Percentiles rank a stretch among this genome's conserved stretches.
These are phyloP conservation scores for Tolypocladium ovalisporum DNA, from an alignment of 2,329 filamentous ascomycete genomes.

Conservation along the genomic window DNA sequence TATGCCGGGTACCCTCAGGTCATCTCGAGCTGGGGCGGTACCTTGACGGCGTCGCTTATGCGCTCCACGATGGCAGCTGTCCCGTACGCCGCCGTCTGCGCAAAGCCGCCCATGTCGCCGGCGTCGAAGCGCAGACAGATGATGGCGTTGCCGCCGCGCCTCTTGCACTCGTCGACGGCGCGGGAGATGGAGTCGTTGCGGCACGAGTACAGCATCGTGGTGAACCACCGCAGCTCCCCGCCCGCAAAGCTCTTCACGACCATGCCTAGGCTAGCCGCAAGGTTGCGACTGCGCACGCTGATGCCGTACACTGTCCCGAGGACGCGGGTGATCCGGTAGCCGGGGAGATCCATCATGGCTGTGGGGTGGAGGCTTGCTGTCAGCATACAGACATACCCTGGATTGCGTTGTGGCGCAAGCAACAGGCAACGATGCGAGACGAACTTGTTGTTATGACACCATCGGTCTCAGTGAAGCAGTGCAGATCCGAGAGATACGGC, in stretches of 20 bases:
- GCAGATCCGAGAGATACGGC: constrained; percentile 32
- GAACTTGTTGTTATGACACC: constrained; percentile 47
- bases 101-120: constrained; percentile 41
- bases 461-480: constrained; percentile 51
- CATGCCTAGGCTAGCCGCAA: constrained; percentile 44
- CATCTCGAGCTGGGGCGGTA: constrained; percentile 14
- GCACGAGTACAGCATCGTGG: constrained; percentile 45
- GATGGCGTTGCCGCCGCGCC: constrained; percentile 47
- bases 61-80: constrained; percentile 48
- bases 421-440: neutral
- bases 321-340: constrained; percentile 45
- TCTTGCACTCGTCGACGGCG: constrained; percentile 44
- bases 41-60: constrained; percentile 25
- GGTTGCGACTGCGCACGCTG: constrained; percentile 47
- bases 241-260: constrained; percentile 45
- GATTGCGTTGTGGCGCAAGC: neutral
- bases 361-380: neutral
- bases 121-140: constrained; percentile 49
- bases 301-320: constrained; percentile 49
- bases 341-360: constrained; percentile 52
- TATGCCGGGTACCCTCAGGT: too few species aligned
- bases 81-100: constrained; percentile 49
- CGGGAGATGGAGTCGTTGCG: constrained; percentile 48
- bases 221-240: constrained; percentile 49
- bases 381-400: neutral